These are phyloP conservation scores for Cutaneotrichosporon sp. DNA, from an alignment of 1,284 basidiomycete genomes.

Conservation along the genomic window DNA sequence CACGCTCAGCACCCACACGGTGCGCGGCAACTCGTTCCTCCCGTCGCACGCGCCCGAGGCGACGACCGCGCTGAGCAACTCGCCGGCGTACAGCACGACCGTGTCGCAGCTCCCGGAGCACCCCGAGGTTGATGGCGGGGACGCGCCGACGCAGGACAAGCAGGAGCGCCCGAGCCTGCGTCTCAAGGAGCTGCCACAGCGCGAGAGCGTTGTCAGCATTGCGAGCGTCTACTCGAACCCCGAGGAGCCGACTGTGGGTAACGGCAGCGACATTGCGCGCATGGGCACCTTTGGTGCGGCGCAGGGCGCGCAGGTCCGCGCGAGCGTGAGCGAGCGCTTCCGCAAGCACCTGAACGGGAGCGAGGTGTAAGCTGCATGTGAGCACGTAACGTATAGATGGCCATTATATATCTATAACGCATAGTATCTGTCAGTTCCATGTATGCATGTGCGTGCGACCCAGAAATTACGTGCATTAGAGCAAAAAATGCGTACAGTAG, in stretches of 20 bases:
- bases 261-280: conserved; percentile 19
- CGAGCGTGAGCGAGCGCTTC: conserved; percentile 27
- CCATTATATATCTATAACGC: neutral
- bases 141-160: neutral
- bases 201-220: conserved; percentile 9
- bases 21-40: conserved; percentile 18
- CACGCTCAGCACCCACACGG: conserved; percentile 13
- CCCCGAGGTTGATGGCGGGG: neutral
- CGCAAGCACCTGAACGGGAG: conserved; percentile 22
- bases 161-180: conserved; percentile 4
- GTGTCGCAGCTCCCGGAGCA: neutral
- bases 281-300: conserved; percentile 24
- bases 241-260: neutral
- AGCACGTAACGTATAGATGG: no score
- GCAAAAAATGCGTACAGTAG: neutral
- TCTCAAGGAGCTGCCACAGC: conserved; percentile 6
- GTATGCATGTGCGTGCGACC: neutral
- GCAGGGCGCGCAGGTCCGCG: conserved; percentile 16
- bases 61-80: conserved; percentile 19
- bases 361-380: neutral
- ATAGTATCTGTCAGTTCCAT: neutral
- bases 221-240: conserved; percentile 12
- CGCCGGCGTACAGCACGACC: conserved; percentile 15
- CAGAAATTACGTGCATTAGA: neutral
- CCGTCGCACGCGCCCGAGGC: conserved; percentile 20